Evolutionary conservation across 2,329 filamentous ascomycete species (phyloP).

Genomic region (Trichoderma semiorbis): DNA sequence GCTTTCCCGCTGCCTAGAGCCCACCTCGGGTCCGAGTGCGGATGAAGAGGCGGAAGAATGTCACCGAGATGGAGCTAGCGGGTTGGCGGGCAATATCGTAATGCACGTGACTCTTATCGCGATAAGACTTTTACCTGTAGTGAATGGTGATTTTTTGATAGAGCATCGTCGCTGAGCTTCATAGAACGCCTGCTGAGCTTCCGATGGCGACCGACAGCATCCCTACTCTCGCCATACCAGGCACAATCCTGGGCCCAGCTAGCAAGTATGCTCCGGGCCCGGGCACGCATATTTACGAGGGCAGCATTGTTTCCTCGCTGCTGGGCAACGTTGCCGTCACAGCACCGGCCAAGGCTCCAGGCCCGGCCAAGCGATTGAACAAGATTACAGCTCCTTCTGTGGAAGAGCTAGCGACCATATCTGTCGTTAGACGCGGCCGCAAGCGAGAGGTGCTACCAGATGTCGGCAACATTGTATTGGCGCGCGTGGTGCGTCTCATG

Average conservation of each 20-base stretch:
- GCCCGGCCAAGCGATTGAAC: slow-evolving; percentile 57
- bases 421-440: slow-evolving; percentile 47
- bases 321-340: slow-evolving; percentile 65
- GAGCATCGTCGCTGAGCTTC: not conserved
- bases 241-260: slow-evolving; percentile 70
- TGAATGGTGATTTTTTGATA: not conserved
- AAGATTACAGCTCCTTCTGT: slow-evolving; percentile 49
- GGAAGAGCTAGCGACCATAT: slow-evolving; percentile 50
- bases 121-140: not conserved
- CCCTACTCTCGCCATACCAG: slow-evolving; percentile 69
- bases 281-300: slow-evolving; percentile 78
- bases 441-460: slow-evolving; percentile 75
- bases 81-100: not conserved
- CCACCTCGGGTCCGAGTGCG: slow-evolving; percentile 7
- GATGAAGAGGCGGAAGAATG: not conserved
- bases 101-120: slow-evolving; percentile 11
- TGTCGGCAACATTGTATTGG: slow-evolving; percentile 76
- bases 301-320: slow-evolving; percentile 76
- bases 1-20: not conserved
- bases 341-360: slow-evolving; percentile 44
- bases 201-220: slow-evolving; percentile 35
- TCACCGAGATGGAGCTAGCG: not conserved
- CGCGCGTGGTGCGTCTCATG: slow-evolving; percentile 79
- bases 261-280: slow-evolving; percentile 68
- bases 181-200: not conserved